Percentiles rank a stretch among this genome's conserved stretches.
Conservation (phyloP, 2,329 filamentous ascomycete genomes). For the Diaporthe sp. region DNA sequence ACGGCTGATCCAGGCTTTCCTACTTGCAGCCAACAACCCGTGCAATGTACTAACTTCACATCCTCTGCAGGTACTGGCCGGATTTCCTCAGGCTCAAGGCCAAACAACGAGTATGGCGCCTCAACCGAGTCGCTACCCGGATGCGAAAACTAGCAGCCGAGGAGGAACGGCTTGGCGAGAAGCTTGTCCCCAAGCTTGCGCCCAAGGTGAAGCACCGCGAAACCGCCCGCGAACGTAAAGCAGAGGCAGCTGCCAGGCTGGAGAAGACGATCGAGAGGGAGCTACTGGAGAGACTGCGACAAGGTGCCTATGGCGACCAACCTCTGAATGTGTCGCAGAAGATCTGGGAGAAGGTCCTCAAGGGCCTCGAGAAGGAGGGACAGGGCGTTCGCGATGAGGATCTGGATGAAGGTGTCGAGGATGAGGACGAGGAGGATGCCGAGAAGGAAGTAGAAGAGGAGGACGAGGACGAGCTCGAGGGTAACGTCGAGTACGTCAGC, state of each 20-base stretch:
- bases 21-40: not conserved
- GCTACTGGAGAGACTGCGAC: slow-evolving; percentile 89
- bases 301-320: slow-evolving; percentile 93
- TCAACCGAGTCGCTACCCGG: slow-evolving; percentile 91
- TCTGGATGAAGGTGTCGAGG: slow-evolving; percentile 87
- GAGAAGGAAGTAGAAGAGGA: slow-evolving; percentile 75
- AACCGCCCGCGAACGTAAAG: slow-evolving; percentile 77
- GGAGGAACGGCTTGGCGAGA: slow-evolving; percentile 90
- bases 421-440: slow-evolving; percentile 77
- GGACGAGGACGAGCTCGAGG: slow-evolving; percentile 81
- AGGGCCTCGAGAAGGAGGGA: slow-evolving; percentile 88
- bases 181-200: slow-evolving; percentile 87
- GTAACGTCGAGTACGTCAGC: slow-evolving; percentile 91
- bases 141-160: slow-evolving; percentile 87
- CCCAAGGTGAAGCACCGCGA: slow-evolving; percentile 89
- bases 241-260: slow-evolving; percentile 88
- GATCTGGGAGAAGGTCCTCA: slow-evolving; percentile 97
- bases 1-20: slow-evolving; percentile 54
- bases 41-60: not conserved
- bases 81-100: slow-evolving; percentile 95
- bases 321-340: slow-evolving; percentile 95
- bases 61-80: slow-evolving; percentile 69
- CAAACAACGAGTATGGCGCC: slow-evolving; percentile 92
- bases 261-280: slow-evolving; percentile 97
- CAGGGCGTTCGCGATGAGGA: slow-evolving; percentile 88